phyloP scores from a whole-genome alignment of 371 early-diverging fungal species.

The Nematocida sp. region DNA sequence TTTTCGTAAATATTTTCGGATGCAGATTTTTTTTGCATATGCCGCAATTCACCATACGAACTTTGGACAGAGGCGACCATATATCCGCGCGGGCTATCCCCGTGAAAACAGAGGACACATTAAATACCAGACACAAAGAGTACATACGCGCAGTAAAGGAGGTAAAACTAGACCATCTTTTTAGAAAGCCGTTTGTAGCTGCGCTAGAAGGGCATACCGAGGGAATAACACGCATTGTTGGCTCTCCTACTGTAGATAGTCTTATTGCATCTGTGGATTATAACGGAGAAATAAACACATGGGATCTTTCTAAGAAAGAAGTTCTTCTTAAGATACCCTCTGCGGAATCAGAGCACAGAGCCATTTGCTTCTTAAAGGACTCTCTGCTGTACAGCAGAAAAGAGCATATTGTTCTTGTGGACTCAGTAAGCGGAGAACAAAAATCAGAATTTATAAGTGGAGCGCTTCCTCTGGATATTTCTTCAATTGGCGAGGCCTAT shows the following conservation, averaged over 20 bases:
- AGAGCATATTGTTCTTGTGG: constrained; percentile 6
- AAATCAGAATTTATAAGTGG: constrained; percentile 6
- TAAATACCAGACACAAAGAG: constrained; percentile 71
- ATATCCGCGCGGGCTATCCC: background rate
- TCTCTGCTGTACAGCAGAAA: constrained; percentile 31
- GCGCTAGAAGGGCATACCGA: constrained; percentile 82
- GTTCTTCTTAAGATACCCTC: constrained; percentile 1
- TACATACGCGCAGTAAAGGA: constrained; percentile 89
- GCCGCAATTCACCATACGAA: constrained; percentile 8
- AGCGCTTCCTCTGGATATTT: constrained; percentile 18
- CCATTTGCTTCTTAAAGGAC: constrained; percentile 21
- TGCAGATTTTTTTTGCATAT: background rate
- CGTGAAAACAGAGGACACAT: constrained; percentile 5
- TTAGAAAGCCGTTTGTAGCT: constrained; percentile 92
- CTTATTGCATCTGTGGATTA: constrained; percentile 31
- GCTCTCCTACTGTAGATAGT: background rate
- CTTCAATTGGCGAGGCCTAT: background rate
- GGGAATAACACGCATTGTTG: constrained; percentile 80
- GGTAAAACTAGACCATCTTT: constrained; percentile 85
- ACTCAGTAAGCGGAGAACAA: background rate
- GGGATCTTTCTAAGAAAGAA: constrained; percentile 12
- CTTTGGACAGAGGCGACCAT: constrained; percentile 24
- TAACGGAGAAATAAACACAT: constrained; percentile 32
- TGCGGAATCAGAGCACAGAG: background rate
- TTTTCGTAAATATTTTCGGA: too few species aligned